These are phyloP conservation scores for Boletus subcaerulescens DNA, from an alignment of 768 basidiomycete species.

Conservation along the genomic window DNA sequence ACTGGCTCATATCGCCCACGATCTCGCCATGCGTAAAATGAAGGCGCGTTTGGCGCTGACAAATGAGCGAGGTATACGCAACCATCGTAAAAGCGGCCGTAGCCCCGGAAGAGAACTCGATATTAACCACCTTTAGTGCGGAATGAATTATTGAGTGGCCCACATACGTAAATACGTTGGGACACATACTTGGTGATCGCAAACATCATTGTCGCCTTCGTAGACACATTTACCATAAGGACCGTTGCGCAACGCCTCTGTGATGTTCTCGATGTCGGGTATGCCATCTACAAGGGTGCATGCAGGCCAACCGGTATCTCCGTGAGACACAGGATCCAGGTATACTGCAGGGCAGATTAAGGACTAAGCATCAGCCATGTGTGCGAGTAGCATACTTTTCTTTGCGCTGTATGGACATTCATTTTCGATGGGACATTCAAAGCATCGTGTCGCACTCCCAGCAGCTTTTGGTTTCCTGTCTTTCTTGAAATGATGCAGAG, in stretches of 20 bases:
- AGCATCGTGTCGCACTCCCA: slow-evolving; percentile 65
- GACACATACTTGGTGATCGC: slow-evolving; percentile 67
- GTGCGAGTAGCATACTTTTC: slow-evolving; percentile 50
- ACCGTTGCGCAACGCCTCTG: slow-evolving; percentile 61
- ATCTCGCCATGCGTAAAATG: slow-evolving; percentile 89
- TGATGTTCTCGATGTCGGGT: slow-evolving; percentile 85
- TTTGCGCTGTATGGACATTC: slow-evolving; percentile 87
- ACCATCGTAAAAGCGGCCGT: slow-evolving; percentile 91
- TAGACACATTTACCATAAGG: slow-evolving; percentile 86
- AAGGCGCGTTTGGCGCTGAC: slow-evolving; percentile 78
- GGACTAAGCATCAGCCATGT: not conserved
- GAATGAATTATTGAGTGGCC: not conserved
- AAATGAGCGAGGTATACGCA: slow-evolving; percentile 75
- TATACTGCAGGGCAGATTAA: slow-evolving; percentile 54
- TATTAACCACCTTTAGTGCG: slow-evolving; percentile 63
- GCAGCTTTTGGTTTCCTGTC: slow-evolving; percentile 67
- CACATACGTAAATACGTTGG: not conserved
- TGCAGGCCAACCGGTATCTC: slow-evolving; percentile 58
- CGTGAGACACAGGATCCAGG: slow-evolving; percentile 62
- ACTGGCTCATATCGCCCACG: slow-evolving; percentile 77
- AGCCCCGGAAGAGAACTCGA: slow-evolving; percentile 78
- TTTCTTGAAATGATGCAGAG: slow-evolving; percentile 77
- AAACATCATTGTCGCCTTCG: slow-evolving; percentile 81
- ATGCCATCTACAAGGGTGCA: slow-evolving; percentile 70
- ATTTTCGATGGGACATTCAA: slow-evolving; percentile 69